Base-by-base conservation (phyloP, 495 filamentous ascomycete species). In the Lentithecium fluviatile region DNA sequence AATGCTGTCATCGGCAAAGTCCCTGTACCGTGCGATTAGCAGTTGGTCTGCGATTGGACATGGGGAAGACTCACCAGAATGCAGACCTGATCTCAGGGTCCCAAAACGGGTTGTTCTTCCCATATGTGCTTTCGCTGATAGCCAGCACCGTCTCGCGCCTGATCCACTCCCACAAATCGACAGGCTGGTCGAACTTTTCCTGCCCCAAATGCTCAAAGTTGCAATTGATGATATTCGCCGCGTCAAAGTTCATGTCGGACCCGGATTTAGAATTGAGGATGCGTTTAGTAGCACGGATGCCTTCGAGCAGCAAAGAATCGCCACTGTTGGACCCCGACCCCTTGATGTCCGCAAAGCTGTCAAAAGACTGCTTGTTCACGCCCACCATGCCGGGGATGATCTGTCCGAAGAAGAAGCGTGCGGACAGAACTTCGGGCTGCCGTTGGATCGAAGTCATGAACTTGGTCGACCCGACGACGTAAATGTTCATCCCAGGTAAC, bases 81-180 rank as follows among this genome's bases (percentile, higher is more conserved):
- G 71, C 74, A 11, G 78, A 68, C 42, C 62, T 62, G 8, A 79
- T 52, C 0, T 38, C 59, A 47, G 58, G 48, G n/a, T 79, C 71
- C 29, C 73, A 67, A 57, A 75, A 82, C 6, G 80, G 81, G 61
- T 82, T 82, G 51, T 71, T 24, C 0, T 73, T 73, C 0, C 81
- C 80, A 62, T 82, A 84, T 0, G 75, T 70, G 4, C 76, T 67
- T 13, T 75, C 66, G 0, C 78, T 80, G 12, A 75, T 80, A 4
- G 79, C 79, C 23, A 70, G 58, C 0, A 75, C 79, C 11, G 79
- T 73, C 19, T 71, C 67, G 50, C 75, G 70, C 1, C 64, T 68
- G 38, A 76, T 66, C 76, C 78, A 83, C 15, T 56, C 23, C 15
- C 20, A 56, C n/a, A 72, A 60, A 13, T 54, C 48, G 20, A 61